Base-by-base conservation (phyloP, 495 filamentous ascomycete species). In the Thermochaetoides thermophila region DNA sequence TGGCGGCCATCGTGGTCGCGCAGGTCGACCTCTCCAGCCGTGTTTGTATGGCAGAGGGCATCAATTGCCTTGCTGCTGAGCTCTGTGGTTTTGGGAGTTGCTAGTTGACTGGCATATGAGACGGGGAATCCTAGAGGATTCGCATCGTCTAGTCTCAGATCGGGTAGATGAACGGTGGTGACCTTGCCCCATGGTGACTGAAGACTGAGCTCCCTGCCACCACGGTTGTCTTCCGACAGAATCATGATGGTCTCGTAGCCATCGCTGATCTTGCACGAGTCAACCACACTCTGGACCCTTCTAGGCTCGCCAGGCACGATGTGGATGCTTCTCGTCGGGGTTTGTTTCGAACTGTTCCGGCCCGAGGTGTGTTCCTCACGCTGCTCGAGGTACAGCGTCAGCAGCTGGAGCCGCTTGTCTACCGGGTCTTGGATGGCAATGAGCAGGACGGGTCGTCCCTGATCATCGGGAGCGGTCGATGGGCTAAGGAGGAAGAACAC, bases 181-280 rank as follows among this genome's bases (percentile, higher is more conserved):
- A 70, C 53, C 27, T 63, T 59, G 21, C 74, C 70, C 81, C 82
- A 87, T 5, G 79, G 80, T 5, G 78, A 79, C 52, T 84, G 80
- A 23, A 86, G 46, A 26, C 71, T 77, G 17, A 92, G 53, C 40
- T 75, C 67, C 8, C 71, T 69, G 16, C 66, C 63, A 6, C 74
- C 74, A 37, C 68, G 54, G n/a, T 63, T 65, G 17, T 68, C 68
- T 35, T 73, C 66, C n/a, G 69, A 75, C 13, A 92, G 61, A 16
- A 80, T 70, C 10, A 87, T 54, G 25, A 87, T 69, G 9, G 78
- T 74, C 16, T 74, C 57, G 0, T 64, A 64, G 8, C 76, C 73
- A 54, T 89, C 83, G 4, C 68, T 62, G 33, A 89, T 51, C 45
- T 73, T 81, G 44, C 76, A 81, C 17, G 78, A 79, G 56, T 89